Percentiles rank a stretch among this genome's conserved stretches.
These are phyloP conservation scores for Exobasidium cylindrosporum DNA, from an alignment of 1,284 basidiomycete genomes.

Conservation along the genomic window DNA sequence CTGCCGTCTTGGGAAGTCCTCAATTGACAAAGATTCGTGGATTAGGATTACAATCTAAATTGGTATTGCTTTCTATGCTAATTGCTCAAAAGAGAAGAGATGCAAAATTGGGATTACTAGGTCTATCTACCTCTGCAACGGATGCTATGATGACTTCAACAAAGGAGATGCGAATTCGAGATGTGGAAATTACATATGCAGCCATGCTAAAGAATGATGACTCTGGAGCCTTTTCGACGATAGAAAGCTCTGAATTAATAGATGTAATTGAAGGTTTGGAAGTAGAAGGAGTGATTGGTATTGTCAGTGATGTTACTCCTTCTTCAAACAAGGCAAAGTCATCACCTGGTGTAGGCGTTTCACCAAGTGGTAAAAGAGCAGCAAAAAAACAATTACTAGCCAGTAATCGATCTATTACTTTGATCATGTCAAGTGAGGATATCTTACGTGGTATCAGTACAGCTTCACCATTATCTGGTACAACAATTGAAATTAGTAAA, in stretches of 20 bases:
- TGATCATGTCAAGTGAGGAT: conserved; percentile 32
- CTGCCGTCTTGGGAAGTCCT: conserved; percentile 43
- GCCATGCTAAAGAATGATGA: conserved; percentile 36
- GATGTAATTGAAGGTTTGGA: conserved; percentile 51
- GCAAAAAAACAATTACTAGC: conserved; percentile 45
- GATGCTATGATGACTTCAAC: background rate
- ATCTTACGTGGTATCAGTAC: conserved; percentile 39
- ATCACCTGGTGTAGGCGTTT: conserved; percentile 23
- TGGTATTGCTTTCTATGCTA: conserved; percentile 44
- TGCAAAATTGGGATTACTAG: conserved; percentile 27
- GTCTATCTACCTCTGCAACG: background rate
- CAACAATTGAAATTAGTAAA: background rate
- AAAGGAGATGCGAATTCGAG: conserved; percentile 21
- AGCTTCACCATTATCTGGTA: background rate
- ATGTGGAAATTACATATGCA: conserved; percentile 43
- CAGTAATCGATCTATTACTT: conserved; percentile 26
- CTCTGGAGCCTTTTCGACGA: conserved; percentile 22
- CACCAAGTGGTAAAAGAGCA: conserved; percentile 29
- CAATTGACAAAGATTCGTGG: conserved; percentile 43
- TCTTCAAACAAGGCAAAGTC: background rate
- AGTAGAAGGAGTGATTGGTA: conserved; percentile 43
- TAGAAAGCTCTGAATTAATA: conserved; percentile 46
- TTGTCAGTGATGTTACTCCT: conserved; percentile 17
- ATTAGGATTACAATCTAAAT: conserved; percentile 48
- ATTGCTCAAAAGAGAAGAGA: conserved; percentile 31